Evolutionary conservation across 1,139 yeast genomes (phyloP), one percentile per base, ranked within the genome.

Genomic region (Suzukiozyma palmioleophila): DNA sequence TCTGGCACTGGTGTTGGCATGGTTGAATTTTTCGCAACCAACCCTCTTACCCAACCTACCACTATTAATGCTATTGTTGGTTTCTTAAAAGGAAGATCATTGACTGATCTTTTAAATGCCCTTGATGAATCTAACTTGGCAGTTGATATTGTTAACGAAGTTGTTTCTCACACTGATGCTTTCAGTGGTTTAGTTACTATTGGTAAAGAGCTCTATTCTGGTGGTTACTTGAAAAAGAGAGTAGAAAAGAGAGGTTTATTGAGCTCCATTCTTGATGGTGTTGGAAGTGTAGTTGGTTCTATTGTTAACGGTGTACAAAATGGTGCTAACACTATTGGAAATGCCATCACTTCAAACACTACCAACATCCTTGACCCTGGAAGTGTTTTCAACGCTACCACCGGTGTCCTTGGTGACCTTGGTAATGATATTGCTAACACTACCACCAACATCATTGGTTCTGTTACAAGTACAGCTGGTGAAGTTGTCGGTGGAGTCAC

Each of bases 51-150:
- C 6, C 61, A 60, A 40, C 43, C 51, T 6, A 44, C 51, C 11
- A 50, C 56, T 14, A 54, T 59, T 15, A 46, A 46, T 22, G 51
- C 56, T 14, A 50, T 61, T 29, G 59, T 49, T 21, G 48, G 45
- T 24, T 60, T 57, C 39, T 49, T 62, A 36, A 42, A 51, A 37
- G 41, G 48, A n/a, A 51, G 54, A 31, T 52, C 54, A 26, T 53
- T 61, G 41, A 43, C 55, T 0, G 47, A 46, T 26, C 34, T 62
- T 22, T 52, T 61, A 34, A 32, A 38, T 14, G 56, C 59, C 14
- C 55, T 56, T 12, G 62, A 60, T 43, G 25, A 52, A 14, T 60
- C 66, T 6, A 54, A 53, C 12, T 53, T 62, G 42, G 64, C 58
- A 7, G 53, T 60, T 30, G 64, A 60, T 43, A 45, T 62, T 33